Conservation (phyloP, 306 rosid genomes). For the Castanea crenata region DNA sequence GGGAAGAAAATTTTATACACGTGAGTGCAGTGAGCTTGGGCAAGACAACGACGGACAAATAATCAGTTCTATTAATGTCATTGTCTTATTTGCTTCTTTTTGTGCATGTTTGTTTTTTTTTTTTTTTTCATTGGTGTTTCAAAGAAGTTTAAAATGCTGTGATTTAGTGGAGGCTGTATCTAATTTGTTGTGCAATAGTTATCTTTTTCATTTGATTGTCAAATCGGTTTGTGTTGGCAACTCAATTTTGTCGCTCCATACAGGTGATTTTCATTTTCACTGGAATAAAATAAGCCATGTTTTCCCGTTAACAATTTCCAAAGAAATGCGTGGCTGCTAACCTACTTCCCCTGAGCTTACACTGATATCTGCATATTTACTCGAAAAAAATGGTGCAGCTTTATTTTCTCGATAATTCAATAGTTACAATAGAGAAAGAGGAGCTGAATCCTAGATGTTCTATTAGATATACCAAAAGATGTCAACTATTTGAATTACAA, state of each 20-base stretch:
- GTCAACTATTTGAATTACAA: too few species aligned
- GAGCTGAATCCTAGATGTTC: too few species aligned
- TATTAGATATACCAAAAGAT: too few species aligned
- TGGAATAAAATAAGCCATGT: background rate
- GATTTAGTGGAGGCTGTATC: background rate
- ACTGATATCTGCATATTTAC: background rate
- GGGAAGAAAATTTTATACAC: conserved; percentile 37
- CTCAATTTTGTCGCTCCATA: background rate
- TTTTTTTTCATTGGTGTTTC: background rate
- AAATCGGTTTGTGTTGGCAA: background rate
- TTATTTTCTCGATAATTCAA: too few species aligned
- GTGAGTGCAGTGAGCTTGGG: conserved; percentile 28
- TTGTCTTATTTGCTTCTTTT: conserved; percentile 1
- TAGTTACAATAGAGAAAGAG: too few species aligned
- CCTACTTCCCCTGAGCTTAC: background rate
- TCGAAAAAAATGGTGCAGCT: background rate
- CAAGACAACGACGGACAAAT: conserved; percentile 14
- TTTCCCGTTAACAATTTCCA: background rate
- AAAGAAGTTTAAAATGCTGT: background rate
- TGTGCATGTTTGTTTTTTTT: background rate
- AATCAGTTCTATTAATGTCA: conserved; percentile 1
- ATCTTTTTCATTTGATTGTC: background rate
- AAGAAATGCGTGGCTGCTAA: background rate
- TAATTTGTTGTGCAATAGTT: background rate
- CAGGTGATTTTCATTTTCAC: background rate